phyloP scores from a whole-genome alignment of 768 basidiomycete species.

The Rhizopogon rudus region DNA sequence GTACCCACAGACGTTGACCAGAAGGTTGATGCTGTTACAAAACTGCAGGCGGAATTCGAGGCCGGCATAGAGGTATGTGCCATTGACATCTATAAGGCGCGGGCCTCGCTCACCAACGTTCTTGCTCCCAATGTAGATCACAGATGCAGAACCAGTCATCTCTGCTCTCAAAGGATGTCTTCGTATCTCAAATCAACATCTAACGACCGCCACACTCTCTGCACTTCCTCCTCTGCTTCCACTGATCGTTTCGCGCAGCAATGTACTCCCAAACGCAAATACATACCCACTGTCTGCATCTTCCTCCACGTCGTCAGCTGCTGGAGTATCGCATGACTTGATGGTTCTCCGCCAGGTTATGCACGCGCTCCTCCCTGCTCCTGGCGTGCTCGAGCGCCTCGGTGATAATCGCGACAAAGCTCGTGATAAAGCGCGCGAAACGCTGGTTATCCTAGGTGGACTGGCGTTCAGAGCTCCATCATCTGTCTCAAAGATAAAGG shows the following conservation, averaged over 20 bases:
- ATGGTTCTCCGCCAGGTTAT: constrained; percentile 64
- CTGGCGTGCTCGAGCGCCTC: constrained; percentile 77
- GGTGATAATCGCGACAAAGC: constrained; percentile 71
- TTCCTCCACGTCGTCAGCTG: constrained; percentile 43
- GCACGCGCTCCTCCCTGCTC: constrained; percentile 63
- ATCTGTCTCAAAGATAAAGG: constrained; percentile 38
- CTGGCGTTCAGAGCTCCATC: constrained; percentile 60
- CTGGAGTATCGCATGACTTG: constrained; percentile 43
- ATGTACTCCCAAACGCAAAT: constrained; percentile 20
- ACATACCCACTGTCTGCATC: constrained; percentile 44
- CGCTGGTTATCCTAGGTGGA: constrained; percentile 69
- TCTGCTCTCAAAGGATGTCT: constrained; percentile 67
- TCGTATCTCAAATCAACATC: constrained; percentile 76
- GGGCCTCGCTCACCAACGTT: not conserved
- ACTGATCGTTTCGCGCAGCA: constrained; percentile 46
- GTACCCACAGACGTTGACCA: constrained; percentile 62
- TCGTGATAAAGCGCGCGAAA: constrained; percentile 70
- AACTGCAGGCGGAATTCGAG: constrained; percentile 74
- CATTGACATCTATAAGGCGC: not conserved
- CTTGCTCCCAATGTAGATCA: constrained; percentile 43
- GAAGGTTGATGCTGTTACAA: constrained; percentile 75
- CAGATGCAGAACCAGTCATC: constrained; percentile 69
- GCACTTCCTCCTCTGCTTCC: constrained; percentile 64
- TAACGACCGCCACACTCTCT: constrained; percentile 71
- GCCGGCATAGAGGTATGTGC: constrained; percentile 57